These are phyloP conservation scores for Polytrichum formosum DNA, from an alignment of 225 moss, liverwort and hornwort species.

Conservation along the genomic window DNA sequence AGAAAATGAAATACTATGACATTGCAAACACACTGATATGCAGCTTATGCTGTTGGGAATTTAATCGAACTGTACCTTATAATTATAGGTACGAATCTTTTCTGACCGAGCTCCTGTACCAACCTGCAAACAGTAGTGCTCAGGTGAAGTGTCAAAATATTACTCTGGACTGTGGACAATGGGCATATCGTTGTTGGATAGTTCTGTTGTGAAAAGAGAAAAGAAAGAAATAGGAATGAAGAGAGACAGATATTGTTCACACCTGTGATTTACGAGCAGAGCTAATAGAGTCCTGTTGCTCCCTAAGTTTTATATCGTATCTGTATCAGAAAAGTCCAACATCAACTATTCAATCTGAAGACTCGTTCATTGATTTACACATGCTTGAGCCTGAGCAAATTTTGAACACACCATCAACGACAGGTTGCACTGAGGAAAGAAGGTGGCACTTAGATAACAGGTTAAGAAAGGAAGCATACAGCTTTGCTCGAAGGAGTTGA, in stretches of 20 bases:
- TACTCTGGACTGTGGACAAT: too few species aligned
- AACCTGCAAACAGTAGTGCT: slow-evolving; percentile 45
- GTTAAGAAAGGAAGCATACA: slow-evolving; percentile 21
- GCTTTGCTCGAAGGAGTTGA: slow-evolving; percentile 94
- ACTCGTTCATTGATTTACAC: too few species aligned
- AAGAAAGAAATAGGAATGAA: background rate
- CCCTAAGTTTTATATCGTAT: slow-evolving; percentile 84
- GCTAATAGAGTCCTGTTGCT: slow-evolving; percentile 81
- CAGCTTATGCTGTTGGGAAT: too few species aligned
- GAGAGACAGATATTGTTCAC: background rate
- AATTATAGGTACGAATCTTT: slow-evolving; percentile 97
- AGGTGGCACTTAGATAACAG: background rate
- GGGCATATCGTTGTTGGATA: too few species aligned
- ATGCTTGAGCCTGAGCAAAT: too few species aligned
- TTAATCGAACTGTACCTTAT: slow-evolving; percentile 52
- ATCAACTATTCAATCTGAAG: too few species aligned
- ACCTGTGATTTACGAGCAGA: slow-evolving; percentile 87
- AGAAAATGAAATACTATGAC: too few species aligned
- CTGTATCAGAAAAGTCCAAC: slow-evolving; percentile 16
- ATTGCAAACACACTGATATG: too few species aligned
- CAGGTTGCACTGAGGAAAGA: background rate
- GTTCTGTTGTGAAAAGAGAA: too few species aligned
- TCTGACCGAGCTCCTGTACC: slow-evolving; percentile 97
- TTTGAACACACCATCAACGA: background rate
- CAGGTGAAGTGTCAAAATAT: too few species aligned